Percentiles rank a stretch among this genome's conserved stretches.
Conservation (phyloP, 495 filamentous ascomycete genomes). For the Elaphomyces granulatus region DNA sequence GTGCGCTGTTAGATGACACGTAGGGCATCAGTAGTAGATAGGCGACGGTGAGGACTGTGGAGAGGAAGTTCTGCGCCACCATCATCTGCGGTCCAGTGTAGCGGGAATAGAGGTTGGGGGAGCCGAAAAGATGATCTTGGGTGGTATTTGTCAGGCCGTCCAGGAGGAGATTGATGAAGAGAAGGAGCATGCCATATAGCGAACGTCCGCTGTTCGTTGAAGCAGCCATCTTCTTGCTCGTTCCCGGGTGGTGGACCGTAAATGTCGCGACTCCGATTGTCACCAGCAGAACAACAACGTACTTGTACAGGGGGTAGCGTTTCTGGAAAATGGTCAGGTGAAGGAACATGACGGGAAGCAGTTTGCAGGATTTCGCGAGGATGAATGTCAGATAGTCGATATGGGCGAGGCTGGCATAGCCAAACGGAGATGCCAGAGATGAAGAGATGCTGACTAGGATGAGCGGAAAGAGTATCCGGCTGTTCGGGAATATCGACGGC, state of each 20-base stretch:
- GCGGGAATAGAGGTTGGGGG: constrained; percentile 42
- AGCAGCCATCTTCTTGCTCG: constrained; percentile 50
- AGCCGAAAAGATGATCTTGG: constrained; percentile 84
- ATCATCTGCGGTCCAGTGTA: constrained; percentile 97
- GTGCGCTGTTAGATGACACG: constrained; percentile 48
- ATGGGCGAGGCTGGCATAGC: constrained; percentile 82
- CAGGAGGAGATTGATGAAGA: constrained; percentile 86
- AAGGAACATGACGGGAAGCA: constrained; percentile 93
- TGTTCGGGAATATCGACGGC: constrained; percentile 58
- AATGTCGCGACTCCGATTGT: constrained; percentile 90
- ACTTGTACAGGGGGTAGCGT: constrained; percentile 90
- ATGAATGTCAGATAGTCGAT: constrained; percentile 99
- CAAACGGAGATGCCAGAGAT: constrained; percentile 83
- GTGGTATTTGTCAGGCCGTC: constrained; percentile 94
- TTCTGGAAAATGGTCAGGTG: constrained; percentile 87
- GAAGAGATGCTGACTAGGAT: constrained; percentile 74
- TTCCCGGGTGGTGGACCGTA: constrained; percentile 67
- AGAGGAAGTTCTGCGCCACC: constrained; percentile 89
- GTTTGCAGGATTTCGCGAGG: constrained; percentile 94
- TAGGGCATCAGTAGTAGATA: constrained; percentile 72
- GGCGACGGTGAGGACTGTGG: constrained; percentile 51
- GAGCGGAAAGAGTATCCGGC: constrained; percentile 60
- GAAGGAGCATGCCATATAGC: constrained; percentile 65
- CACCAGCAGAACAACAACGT: constrained; percentile 78
- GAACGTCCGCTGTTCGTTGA: constrained; percentile 36